Percentiles rank a stretch among this genome's conserved stretches.
phyloP scores from a whole-genome alignment of 768 basidiomycete species.

The Pisolithus albus region DNA sequence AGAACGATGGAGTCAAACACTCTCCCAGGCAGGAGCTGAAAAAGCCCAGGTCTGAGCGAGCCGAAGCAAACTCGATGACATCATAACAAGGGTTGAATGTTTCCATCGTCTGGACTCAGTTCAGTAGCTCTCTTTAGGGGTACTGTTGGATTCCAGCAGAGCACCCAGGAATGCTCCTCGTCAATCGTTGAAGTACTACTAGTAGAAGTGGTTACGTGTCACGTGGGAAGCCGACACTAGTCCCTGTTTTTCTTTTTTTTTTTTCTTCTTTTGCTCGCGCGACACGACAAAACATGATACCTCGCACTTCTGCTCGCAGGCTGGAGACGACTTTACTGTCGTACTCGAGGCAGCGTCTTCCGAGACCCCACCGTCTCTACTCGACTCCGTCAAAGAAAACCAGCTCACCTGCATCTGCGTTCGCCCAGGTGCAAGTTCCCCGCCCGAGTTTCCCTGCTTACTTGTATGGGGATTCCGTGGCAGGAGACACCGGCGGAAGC shows the following conservation, averaged over 20 bases:
- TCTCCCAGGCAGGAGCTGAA: too few relatives aligned
- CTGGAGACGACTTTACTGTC: constrained; percentile 42
- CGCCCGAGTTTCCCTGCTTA: constrained; percentile 35
- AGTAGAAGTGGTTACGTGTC: too few relatives aligned
- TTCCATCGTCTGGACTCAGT: too few relatives aligned
- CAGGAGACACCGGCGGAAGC: constrained; percentile 1
- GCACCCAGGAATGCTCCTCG: too few relatives aligned
- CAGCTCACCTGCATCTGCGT: constrained; percentile 48
- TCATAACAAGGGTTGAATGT: too few relatives aligned
- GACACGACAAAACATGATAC: constrained; percentile 18
- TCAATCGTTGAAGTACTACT: too few relatives aligned
- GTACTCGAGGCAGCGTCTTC: constrained; percentile 59
- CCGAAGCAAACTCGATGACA: too few relatives aligned
- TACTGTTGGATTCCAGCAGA: too few relatives aligned
- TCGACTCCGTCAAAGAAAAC: constrained; percentile 55
- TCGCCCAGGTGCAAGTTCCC: constrained; percentile 31
- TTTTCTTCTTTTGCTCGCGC: not conserved
- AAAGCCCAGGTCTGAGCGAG: too few relatives aligned
- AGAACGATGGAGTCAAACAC: too few relatives aligned
- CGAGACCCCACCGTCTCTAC: constrained; percentile 63
- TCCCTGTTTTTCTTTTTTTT: not conserved
- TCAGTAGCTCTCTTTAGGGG: too few relatives aligned
- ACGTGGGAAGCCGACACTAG: not conserved
- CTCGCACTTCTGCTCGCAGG: constrained; percentile 21
- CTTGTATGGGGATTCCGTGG: constrained; percentile 23